Conservation (phyloP, 257 asterid species). For the Schizonepeta tenuifolia region DNA sequence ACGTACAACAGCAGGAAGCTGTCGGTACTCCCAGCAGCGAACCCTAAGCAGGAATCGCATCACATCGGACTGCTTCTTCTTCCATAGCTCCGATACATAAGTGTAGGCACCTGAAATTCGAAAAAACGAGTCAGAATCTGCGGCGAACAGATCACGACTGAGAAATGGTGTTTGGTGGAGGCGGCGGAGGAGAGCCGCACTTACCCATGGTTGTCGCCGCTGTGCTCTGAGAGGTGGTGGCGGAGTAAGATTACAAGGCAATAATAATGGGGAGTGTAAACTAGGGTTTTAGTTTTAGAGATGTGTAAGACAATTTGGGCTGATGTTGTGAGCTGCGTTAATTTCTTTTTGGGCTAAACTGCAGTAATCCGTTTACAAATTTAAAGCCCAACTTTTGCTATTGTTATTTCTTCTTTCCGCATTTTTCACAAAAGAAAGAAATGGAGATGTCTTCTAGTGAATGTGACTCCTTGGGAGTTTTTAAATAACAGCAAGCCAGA, state of each 20-base stretch:
- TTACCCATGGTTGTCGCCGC: conserved; percentile 11
- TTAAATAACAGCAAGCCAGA: no score
- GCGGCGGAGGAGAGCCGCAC: background rate
- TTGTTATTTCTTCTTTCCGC: no score
- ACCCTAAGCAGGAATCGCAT: conserved; percentile 23
- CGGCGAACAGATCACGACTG: background rate
- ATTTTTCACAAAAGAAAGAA: no score
- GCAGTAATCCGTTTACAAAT: background rate
- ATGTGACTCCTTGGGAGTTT: no score
- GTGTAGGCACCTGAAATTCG: conserved; percentile 17
- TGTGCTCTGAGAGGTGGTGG: background rate
- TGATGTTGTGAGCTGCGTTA: background rate
- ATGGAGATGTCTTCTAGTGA: no score
- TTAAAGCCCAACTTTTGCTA: background rate
- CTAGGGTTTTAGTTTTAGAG: background rate
- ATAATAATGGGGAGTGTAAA: no score
- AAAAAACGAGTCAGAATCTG: background rate
- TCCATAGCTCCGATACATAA: conserved; percentile 21
- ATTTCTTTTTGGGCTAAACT: background rate
- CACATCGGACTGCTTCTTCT: conserved; percentile 22
- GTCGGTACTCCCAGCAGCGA: conserved; percentile 19
- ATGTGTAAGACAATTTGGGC: background rate
- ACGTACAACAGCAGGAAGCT: conserved; percentile 19
- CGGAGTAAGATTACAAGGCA: background rate
- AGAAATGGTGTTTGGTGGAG: background rate